Conservation (phyloP, 805 yeast species). For the Spathaspora girioi region DNA sequence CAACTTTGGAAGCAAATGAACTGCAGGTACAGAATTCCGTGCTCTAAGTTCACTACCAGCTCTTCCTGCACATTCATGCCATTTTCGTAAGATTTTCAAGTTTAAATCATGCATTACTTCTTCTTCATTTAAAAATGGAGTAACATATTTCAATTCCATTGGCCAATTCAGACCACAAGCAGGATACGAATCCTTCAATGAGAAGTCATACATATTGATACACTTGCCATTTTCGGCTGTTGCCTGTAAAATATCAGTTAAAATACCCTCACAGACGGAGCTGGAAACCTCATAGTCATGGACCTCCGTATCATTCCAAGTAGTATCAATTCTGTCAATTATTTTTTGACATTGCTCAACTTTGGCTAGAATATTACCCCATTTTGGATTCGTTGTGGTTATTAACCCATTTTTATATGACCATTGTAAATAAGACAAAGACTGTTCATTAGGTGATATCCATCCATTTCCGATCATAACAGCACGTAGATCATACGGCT, state of each 20-base stretch:
- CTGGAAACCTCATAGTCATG: constrained; percentile 22
- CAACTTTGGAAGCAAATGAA: constrained; percentile 63
- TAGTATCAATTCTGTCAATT: constrained; percentile 27
- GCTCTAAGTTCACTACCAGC: constrained; percentile 57
- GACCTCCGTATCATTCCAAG: constrained; percentile 13
- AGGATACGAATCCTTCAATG: constrained; percentile 70
- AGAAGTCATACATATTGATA: constrained; percentile 78
- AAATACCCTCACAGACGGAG: constrained; percentile 46
- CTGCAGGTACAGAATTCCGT: constrained; percentile 52
- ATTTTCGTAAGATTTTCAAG: constrained; percentile 38
- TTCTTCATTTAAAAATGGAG: constrained; percentile 45
- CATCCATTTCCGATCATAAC: constrained; percentile 89
- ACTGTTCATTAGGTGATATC: constrained; percentile 86
- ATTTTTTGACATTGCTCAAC: constrained; percentile 62
- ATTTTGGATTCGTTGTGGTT: constrained; percentile 30
- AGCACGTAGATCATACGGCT: constrained; percentile 50
- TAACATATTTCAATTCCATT: constrained; percentile 46
- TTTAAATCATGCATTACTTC: constrained; percentile 52
- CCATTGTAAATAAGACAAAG: constrained; percentile 75
- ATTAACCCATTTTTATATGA: constrained; percentile 58
- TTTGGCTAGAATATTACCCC: constrained; percentile 39
- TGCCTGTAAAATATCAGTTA: constrained; percentile 32
- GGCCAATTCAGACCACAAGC: constrained; percentile 96
- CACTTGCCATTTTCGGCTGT: constrained; percentile 46
- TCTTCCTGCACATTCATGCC: constrained; percentile 75